Percentiles rank a stretch among this genome's conserved stretches.
Evolutionary conservation across 1,139 yeast genomes (phyloP).

Genomic region (Sugiyamaella grinbergsii): DNA sequence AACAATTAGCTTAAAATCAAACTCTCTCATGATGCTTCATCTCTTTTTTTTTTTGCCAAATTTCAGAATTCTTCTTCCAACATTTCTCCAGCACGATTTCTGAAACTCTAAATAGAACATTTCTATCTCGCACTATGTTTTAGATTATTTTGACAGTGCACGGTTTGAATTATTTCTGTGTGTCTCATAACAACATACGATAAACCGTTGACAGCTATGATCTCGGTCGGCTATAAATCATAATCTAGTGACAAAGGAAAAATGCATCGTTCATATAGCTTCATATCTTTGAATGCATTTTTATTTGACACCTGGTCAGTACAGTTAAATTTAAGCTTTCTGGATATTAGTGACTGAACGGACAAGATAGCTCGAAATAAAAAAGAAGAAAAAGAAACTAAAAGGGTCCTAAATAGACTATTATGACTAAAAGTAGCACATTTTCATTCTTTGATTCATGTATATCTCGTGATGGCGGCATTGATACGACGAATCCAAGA

Average conservation of each 20-base stretch:
- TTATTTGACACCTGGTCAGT: not conserved
- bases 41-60: not conserved
- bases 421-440: not conserved
- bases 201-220: slow-evolving; percentile 7
- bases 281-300: not conserved
- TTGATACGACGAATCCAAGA: not conserved
- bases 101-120: not conserved
- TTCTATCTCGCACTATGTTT: not conserved
- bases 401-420: too few relatives aligned
- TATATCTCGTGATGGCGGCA: slow-evolving; percentile 8
- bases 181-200: slow-evolving; percentile 16
- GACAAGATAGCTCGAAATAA: not conserved
- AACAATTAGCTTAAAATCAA: too few relatives aligned
- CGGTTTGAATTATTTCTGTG: slow-evolving; percentile 13
- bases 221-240: not conserved
- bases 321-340: not conserved
- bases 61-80: not conserved
- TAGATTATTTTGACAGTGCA: slow-evolving; percentile 1
- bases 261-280: not conserved
- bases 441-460: not conserved
- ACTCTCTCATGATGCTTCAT: not conserved
- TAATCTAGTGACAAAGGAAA: not conserved
- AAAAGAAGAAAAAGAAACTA: not conserved
- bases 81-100: not conserved
- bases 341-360: not conserved